A percentile compares a stretch with the other conserved stretches of the same genome.
Evolutionary conservation across 169 alveolate species (phyloP).

Genomic region (Plasmodium vivax): DNA sequence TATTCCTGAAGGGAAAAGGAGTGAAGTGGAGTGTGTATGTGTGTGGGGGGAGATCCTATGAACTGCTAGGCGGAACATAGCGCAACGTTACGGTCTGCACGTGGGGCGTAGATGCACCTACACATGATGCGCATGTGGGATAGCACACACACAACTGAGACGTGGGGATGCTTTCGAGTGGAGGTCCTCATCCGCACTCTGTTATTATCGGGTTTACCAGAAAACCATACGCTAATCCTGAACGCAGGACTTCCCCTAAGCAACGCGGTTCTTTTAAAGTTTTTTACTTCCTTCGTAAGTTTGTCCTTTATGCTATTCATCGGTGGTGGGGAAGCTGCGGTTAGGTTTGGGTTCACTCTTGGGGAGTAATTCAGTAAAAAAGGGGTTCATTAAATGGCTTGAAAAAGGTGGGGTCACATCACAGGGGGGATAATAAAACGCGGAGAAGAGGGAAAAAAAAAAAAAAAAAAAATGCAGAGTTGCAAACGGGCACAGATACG

Average conservation of each 20-base stretch:
- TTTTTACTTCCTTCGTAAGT: slow-evolving; percentile 47
- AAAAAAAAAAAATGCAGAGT: not conserved
- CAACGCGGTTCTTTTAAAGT: slow-evolving; percentile 65
- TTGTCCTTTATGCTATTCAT: slow-evolving; percentile 45
- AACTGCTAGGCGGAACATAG: not conserved
- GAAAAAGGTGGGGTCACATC: not conserved
- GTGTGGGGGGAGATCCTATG: not conserved
- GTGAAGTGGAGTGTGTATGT: not conserved
- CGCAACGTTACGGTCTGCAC: not conserved
- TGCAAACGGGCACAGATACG: not conserved
- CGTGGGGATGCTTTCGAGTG: not conserved
- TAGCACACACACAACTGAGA: not conserved
- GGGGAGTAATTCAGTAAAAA: not conserved
- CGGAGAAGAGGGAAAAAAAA: not conserved
- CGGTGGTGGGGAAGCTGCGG: not conserved
- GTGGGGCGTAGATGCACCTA: not conserved
- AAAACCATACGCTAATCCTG: slow-evolving; percentile 70
- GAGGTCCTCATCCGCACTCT: not conserved
- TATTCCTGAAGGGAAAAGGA: slow-evolving; percentile 12
- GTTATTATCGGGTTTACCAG: slow-evolving; percentile 10
- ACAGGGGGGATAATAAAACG: not conserved
- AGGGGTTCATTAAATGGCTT: not conserved
- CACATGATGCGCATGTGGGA: not conserved
- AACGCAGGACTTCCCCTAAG: slow-evolving; percentile 75
- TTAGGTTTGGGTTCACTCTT: not conserved